Conservation (phyloP, 2,329 filamentous ascomycete species). For the Ciborinia camelliae region DNA sequence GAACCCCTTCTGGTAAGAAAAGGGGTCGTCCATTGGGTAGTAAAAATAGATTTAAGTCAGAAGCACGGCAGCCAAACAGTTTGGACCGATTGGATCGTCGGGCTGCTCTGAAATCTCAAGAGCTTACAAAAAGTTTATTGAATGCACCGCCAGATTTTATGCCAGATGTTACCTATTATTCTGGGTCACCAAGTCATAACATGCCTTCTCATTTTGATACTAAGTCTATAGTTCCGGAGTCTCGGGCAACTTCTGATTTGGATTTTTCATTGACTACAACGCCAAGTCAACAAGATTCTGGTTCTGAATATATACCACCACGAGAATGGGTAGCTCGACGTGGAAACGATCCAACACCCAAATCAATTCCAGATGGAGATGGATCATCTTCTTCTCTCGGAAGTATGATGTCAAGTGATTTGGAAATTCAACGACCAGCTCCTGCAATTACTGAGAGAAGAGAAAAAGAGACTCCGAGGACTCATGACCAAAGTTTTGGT, state of each 20-base stretch:
- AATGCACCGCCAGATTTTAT: background rate
- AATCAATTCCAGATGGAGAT: background rate
- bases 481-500: background rate
- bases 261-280: too few relatives aligned
- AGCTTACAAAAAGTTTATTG: background rate
- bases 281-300: background rate
- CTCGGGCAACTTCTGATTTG: background rate
- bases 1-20: background rate
- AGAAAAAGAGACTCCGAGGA: background rate
- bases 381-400: background rate
- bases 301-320: background rate
- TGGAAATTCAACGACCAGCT: background rate
- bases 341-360: background rate
- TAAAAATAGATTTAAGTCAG: background rate
- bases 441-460: background rate
- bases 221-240: background rate
- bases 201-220: too few relatives aligned
- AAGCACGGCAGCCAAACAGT: background rate
- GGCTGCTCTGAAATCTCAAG: background rate
- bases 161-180: background rate
- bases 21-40: constrained; percentile 1
- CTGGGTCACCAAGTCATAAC: background rate
- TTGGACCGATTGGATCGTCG: background rate
- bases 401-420: background rate
- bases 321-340: background rate